Conservation (phyloP, 805 yeast species). For the Candida lessepsii region DNA sequence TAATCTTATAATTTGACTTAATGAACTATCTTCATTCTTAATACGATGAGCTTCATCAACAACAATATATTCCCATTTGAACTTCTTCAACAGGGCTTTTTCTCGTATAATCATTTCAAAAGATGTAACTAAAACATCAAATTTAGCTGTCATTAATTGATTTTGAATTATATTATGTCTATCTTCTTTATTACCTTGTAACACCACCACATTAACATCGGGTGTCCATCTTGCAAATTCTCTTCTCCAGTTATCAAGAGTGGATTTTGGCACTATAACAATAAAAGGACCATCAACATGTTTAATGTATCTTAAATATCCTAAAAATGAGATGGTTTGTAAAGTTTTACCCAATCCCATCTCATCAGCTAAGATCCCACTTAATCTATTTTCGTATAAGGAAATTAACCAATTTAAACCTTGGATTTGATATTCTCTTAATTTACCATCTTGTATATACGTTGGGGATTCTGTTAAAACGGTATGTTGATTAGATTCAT, state of each 20-base stretch:
- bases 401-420: conserved; percentile 95
- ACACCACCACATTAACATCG: conserved; percentile 77
- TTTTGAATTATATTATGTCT: conserved; percentile 61
- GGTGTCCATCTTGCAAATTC: conserved; percentile 97
- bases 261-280: conserved; percentile 91
- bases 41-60: conserved; percentile 97
- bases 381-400: conserved; percentile 79
- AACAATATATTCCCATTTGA: conserved; percentile 90
- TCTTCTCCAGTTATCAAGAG: conserved; percentile 93
- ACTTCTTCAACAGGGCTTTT: conserved; percentile 71
- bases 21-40: conserved; percentile 88
- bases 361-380: conserved; percentile 96
- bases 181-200: conserved; percentile 88
- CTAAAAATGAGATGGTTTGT: conserved; percentile 90
- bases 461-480: conserved; percentile 86
- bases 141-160: conserved; percentile 64
- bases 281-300: conserved; percentile 87
- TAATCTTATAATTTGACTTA: conserved; percentile 87
- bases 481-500: conserved; percentile 50
- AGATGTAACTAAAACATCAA: conserved; percentile 88
- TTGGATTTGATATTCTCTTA: conserved; percentile 91
- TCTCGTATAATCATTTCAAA: conserved; percentile 93
- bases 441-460: conserved; percentile 63
- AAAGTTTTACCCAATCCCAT: conserved; percentile 98
- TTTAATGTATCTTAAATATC: conserved; percentile 76